phyloP scores from a whole-genome alignment of 1,284 basidiomycete species.

The Naganishia albida region DNA sequence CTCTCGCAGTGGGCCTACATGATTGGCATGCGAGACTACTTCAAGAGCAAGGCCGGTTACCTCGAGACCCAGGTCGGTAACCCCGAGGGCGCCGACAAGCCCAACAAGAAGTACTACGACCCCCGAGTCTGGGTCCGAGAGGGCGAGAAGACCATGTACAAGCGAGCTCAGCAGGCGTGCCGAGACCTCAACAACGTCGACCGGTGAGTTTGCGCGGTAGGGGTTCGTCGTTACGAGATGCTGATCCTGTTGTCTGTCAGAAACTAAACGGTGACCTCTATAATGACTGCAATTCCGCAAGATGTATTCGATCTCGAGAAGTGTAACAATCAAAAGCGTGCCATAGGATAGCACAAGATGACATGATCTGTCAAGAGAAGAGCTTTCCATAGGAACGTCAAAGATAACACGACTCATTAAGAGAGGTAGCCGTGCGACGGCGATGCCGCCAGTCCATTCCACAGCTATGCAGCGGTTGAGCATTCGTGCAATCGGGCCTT shows the following conservation, averaged over 20 bases:
- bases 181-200: slow-evolving; percentile 78
- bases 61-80: slow-evolving; percentile 86
- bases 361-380: neutral
- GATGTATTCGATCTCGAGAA: no score
- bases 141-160: slow-evolving; percentile 90
- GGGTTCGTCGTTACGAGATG: no score
- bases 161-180: slow-evolving; percentile 90
- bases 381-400: no score
- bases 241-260: no score
- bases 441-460: no score
- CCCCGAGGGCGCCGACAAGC: slow-evolving; percentile 89
- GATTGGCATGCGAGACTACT: slow-evolving; percentile 83
- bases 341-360: no score
- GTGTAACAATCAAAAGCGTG: neutral
- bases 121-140: slow-evolving; percentile 97
- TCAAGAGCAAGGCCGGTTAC: slow-evolving; percentile 80
- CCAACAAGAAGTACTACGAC: slow-evolving; percentile 90
- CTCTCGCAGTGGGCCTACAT: slow-evolving; percentile 85
- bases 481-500: no score
- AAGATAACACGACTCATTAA: no score
- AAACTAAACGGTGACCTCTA: no score
- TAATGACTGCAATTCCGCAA: no score
- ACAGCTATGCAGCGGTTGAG: no score
- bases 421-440: no score
- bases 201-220: slow-evolving; percentile 37